Evolutionary conservation across 805 yeast genomes (phyloP).

Genomic region (Yarrowia bubula): DNA sequence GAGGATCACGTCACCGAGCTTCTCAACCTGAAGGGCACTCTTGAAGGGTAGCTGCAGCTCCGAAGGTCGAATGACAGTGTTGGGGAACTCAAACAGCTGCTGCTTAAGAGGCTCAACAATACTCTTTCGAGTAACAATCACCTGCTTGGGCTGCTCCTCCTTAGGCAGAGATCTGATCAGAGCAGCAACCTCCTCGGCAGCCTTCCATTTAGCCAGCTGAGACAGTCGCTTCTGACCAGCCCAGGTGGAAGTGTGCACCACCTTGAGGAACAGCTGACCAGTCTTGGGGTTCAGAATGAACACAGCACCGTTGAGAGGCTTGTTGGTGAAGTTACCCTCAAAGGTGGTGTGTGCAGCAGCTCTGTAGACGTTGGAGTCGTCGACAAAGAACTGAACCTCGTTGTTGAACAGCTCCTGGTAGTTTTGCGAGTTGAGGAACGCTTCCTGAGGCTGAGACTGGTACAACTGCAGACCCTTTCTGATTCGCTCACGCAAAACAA

Average conservation of each 20-base stretch:
- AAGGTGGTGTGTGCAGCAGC: slow-evolving; percentile 87
- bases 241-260: slow-evolving; percentile 94
- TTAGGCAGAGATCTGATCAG: slow-evolving; percentile 81
- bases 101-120: slow-evolving; percentile 93
- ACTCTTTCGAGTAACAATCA: slow-evolving; percentile 86
- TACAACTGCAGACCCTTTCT: slow-evolving; percentile 91
- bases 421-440: slow-evolving; percentile 82
- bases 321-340: slow-evolving; percentile 90
- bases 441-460: slow-evolving; percentile 91
- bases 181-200: slow-evolving; percentile 97
- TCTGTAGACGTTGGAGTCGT: slow-evolving; percentile 91
- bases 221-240: slow-evolving; percentile 93
- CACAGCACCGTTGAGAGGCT: slow-evolving; percentile 90
- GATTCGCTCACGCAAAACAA: slow-evolving; percentile 87
- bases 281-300: slow-evolving; percentile 86
- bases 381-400: slow-evolving; percentile 82
- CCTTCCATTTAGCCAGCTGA: slow-evolving; percentile 95
- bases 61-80: slow-evolving; percentile 81
- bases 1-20: slow-evolving; percentile 71
- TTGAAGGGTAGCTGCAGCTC: slow-evolving; percentile 89
- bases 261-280: slow-evolving; percentile 78
- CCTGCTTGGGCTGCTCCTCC: slow-evolving; percentile 92
- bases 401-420: slow-evolving; percentile 85
- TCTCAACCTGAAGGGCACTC: slow-evolving; percentile 77
- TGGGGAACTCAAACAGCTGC: slow-evolving; percentile 95